Conservation (phyloP, 2,329 filamentous ascomycete species). For the Emericellopsis atlantica region DNA sequence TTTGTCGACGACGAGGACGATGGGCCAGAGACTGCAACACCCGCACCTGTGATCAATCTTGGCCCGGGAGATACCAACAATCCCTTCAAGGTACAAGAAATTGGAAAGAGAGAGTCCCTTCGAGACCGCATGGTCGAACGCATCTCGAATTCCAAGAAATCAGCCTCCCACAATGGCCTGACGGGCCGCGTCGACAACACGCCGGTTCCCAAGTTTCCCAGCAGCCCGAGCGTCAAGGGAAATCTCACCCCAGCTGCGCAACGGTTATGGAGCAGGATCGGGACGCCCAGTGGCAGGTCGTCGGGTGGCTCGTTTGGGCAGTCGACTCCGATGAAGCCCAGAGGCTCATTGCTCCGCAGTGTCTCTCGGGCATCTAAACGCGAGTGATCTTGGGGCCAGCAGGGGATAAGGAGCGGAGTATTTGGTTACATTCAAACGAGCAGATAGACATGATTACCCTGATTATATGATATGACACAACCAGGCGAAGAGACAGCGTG, state of each 20-base stretch:
- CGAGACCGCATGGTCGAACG: conserved; percentile 81
- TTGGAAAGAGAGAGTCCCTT: conserved; percentile 64
- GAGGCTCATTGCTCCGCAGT: conserved; percentile 24
- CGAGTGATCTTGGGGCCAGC: neutral
- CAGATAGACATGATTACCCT: neutral
- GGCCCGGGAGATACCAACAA: conserved; percentile 52
- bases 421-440: neutral
- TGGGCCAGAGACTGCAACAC: conserved; percentile 13
- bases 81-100: conserved; percentile 68
- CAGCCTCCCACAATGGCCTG: conserved; percentile 43
- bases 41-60: conserved; percentile 37
- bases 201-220: conserved; percentile 59
- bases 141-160: conserved; percentile 59
- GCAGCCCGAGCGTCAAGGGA: conserved; percentile 44
- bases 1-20: conserved; percentile 78
- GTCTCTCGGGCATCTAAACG: conserved; percentile 12
- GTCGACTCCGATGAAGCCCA: conserved; percentile 22
- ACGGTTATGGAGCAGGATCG: conserved; percentile 51
- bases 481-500: no score
- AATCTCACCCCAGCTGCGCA: conserved; percentile 64
- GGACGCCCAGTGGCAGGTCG: conserved; percentile 24
- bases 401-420: no score
- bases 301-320: conserved; percentile 19
- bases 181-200: conserved; percentile 45
- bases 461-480: no score